Percentiles rank a stretch among this genome's conserved stretches.
Conservation (phyloP, 768 basidiomycete species). For the Xerocomus brunneocitrinus region DNA sequence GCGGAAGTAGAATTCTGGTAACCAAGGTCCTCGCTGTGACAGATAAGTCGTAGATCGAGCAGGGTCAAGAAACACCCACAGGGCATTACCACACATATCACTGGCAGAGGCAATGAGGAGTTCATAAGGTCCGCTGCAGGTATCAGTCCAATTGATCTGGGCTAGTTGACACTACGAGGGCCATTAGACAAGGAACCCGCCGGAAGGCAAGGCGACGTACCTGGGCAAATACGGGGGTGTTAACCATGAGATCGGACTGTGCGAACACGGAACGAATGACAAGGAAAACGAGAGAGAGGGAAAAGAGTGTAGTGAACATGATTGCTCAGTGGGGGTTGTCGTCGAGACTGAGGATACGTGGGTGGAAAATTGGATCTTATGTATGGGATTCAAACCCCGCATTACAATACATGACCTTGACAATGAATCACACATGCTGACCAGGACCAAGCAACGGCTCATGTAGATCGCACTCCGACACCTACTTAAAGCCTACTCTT, state of each 20-base stretch:
- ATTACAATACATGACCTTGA: slow-evolving; percentile 6
- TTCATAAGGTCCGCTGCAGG: slow-evolving; percentile 48
- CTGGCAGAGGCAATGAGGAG: slow-evolving; percentile 48
- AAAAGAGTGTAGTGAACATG: slow-evolving; percentile 82
- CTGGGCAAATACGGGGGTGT: slow-evolving; percentile 49
- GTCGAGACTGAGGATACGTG: neutral
- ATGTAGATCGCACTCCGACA: neutral
- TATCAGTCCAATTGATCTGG: slow-evolving; percentile 48
- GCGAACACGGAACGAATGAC: slow-evolving; percentile 51
- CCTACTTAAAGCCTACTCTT: slow-evolving; percentile 28
- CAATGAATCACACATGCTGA: neutral
- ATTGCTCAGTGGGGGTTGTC: slow-evolving; percentile 17
- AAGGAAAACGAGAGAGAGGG: slow-evolving; percentile 59
- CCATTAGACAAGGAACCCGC: neutral
- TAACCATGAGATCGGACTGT: slow-evolving; percentile 42
- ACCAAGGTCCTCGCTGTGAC: slow-evolving; percentile 53
- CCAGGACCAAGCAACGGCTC: neutral
- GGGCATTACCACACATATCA: slow-evolving; percentile 53
- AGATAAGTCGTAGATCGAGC: slow-evolving; percentile 3
- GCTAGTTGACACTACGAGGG: slow-evolving; percentile 47
- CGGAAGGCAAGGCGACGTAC: slow-evolving; percentile 31
- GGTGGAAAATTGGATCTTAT: slow-evolving; percentile 4
- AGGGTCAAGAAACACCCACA: slow-evolving; percentile 42
- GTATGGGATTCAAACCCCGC: slow-evolving; percentile 21
- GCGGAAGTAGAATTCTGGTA: slow-evolving; percentile 43